Evolutionary conservation across 176 grass and related monocot species (phyloP), one percentile per base, ranked within the genome.

Genomic region (Oryza meridionalis): DNA sequence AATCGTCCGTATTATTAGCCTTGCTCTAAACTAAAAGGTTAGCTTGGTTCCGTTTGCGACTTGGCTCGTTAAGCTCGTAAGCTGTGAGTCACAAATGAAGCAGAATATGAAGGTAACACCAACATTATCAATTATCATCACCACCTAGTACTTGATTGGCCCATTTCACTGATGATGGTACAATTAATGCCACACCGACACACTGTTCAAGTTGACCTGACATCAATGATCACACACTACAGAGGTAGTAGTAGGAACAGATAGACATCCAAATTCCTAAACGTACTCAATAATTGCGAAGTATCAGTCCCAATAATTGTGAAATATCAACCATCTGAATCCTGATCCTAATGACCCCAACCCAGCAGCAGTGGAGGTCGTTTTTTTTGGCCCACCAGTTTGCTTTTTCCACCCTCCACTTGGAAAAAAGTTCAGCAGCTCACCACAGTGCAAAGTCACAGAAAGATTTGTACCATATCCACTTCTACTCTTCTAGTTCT

Each of bases 131-230:
- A 78, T 64, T 67, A 45, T 43, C 8, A 4, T 15, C 43, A 53
- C 14, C 69, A 43, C 45, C 46, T 24, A 42, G 14, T 76, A 58
- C 53, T 6, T 29, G 9, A 42, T 11, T 19, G 53, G 53, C 19
- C 53, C 53, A 58, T 58, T 58, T 25, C 13, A 67, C 22, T 25
- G 17, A 85, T 67, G 42, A 7, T 31, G 29, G 46, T 50, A 53
- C 46, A 51, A 38, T 64, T 55, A 11, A 35, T 29, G 12, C 49
- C 50, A 16, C 66, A 78, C 35, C 44, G 26, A 73, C 12, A 22
- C n/a, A n/a, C 78, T 87, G 71, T 81, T 87, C 78, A 69, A 82
- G 71, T 87, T 70, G 85, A 88, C 80, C 51, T 65, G 73, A 4
- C 79, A 29, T 50, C 22, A 79, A 11, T 37, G 27, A 29, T 64